Evolutionary conservation across 495 filamentous ascomycete genomes (phyloP), one percentile per base, ranked within the genome.

Genomic region (Daldinia decipiens): DNA sequence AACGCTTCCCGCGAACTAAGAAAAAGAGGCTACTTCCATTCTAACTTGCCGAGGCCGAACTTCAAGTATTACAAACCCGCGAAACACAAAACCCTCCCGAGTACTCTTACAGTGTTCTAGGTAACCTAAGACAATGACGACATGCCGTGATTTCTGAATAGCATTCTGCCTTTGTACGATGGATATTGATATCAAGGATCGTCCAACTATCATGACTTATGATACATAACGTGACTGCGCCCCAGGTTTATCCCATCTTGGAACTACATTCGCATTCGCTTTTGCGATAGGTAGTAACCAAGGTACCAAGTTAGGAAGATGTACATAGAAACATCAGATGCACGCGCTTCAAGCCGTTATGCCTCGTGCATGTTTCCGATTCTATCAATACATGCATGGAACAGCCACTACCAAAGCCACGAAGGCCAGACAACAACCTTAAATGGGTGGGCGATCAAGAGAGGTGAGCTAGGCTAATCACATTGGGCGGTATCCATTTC

Each of bases 91-190:
- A 47, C 8, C 8, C 43, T 19, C 4, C 8, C 43, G 19, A 19
- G 19, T 32, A 9, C 31, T 31, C 29, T 31, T 32, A 32, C 34
- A 45, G 13, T n/a, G 19, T 5, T 62, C 32, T 4, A n/a, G n/a
- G n/a, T 13, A 36, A 36, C 11, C 43, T 43, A 36, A 59, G 40
- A 68, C 34, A 61, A 62, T 65, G 65, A 72, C 61, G 64, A 54
- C 60, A 64, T 63, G 29, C 47, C 64, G 32, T 36, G 39, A 40
- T 55, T 51, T 38, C 29, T 47, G 3, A 21, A 17, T 21, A 21
- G 3, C 19, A 3, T 21, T 21, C 17, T 45, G 6, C 15, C 40
- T 45, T 6, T 45, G 40, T 45, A 19, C n/a, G n/a, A n/a, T n/a
- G n/a, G n/a, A n/a, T n/a, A n/a, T 45, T 45, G 40, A 45, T 17